A percentile compares a stretch with the other conserved stretches of the same genome.
phyloP scores from a whole-genome alignment of 176 grass and related monocot genomes.

The Zoysia japonica region DNA sequence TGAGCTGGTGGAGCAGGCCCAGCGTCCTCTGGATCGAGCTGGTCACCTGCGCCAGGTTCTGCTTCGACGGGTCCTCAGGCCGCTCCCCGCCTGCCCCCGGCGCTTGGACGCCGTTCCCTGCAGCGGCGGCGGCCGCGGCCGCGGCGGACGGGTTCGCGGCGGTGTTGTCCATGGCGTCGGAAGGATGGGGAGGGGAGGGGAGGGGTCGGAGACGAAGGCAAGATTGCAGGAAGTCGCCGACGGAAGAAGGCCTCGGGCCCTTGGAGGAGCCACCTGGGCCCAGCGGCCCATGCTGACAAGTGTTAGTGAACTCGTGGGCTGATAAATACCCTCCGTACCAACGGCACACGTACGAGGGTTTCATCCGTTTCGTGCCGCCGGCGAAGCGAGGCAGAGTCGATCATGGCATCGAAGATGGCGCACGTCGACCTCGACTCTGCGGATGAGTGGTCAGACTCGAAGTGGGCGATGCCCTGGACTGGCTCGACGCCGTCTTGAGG shows the following conservation, averaged over 20 bases:
- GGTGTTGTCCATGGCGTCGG: conserved; percentile 46
- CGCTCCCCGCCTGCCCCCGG: conserved; percentile 10
- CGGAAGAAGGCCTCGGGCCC: not conserved
- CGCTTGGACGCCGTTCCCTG: conserved; percentile 50
- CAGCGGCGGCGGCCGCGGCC: conserved; percentile 16
- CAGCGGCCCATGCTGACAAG: too few species aligned
- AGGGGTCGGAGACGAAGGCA: not conserved
- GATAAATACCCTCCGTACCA: too few species aligned
- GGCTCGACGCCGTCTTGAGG: conserved; percentile 72
- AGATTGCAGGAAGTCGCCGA: not conserved
- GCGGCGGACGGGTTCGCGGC: conserved; percentile 44
- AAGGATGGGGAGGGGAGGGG: not conserved
- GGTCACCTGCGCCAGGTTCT: conserved; percentile 76
- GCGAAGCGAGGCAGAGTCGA: too few species aligned
- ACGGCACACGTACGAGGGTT: too few species aligned
- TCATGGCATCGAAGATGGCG: too few species aligned
- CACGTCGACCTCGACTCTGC: too few species aligned
- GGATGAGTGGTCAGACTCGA: conserved; percentile 49
- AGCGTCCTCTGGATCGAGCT: conserved; percentile 89
- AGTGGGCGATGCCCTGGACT: conserved; percentile 71
- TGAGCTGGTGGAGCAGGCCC: conserved; percentile 88
- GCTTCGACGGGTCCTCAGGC: conserved; percentile 61
- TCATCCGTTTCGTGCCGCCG: too few species aligned
- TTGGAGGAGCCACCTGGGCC: not conserved
- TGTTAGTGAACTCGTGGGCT: too few species aligned